phyloP scores from a whole-genome alignment of 2,329 filamentous ascomycete species.

The Penicillium sp. region DNA sequence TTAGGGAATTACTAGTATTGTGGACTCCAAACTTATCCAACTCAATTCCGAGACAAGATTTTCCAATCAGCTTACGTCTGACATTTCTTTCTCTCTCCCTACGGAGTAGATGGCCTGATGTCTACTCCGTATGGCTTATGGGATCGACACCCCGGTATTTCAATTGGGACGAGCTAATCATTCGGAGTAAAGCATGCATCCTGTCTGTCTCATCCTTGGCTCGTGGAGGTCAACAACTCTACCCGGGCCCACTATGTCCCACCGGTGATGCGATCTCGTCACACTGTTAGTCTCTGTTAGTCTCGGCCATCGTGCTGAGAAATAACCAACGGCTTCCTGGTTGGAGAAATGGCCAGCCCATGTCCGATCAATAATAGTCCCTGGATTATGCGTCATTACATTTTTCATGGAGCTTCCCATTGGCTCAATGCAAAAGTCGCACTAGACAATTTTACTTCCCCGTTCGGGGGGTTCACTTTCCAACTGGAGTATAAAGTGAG shows the following conservation, averaged over 20 bases:
- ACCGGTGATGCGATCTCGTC: not conserved
- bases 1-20: no score
- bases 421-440: conserved; percentile 1
- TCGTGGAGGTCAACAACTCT: not conserved
- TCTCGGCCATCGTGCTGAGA: conserved; percentile 12
- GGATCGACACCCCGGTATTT: not conserved
- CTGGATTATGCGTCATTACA: not conserved
- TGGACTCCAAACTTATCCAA: no score
- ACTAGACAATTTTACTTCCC: not conserved
- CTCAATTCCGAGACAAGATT: not conserved
- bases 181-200: not conserved
- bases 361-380: not conserved
- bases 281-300: conserved; percentile 8
- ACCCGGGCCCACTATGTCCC: not conserved
- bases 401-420: conserved; percentile 1
- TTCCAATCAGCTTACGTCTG: not conserved
- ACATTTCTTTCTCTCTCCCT: not conserved
- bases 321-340: conserved; percentile 15
- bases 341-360: conserved; percentile 9
- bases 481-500: conserved; percentile 10
- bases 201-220: not conserved
- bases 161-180: not conserved
- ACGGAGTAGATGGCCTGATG: not conserved
- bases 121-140: not conserved
- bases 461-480: not conserved